phyloP scores from a whole-genome alignment of 805 yeast genomes.

The Myxozyma udenii region DNA sequence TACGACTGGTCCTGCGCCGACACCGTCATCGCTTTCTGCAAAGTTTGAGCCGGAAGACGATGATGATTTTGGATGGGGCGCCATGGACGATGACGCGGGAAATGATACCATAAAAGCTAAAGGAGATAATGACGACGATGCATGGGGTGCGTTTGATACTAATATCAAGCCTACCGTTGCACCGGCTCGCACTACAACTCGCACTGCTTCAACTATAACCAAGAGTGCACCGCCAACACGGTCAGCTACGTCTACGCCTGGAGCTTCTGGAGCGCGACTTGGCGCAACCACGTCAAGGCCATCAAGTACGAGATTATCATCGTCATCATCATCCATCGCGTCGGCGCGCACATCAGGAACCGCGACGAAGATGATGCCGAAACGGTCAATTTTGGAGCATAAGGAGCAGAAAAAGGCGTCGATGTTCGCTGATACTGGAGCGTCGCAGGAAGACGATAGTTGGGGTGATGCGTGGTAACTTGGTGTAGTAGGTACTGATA shows the following conservation, averaged over 20 bases:
- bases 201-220: not conserved
- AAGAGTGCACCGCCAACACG: not conserved
- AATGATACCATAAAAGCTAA: no score
- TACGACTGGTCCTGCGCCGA: not conserved
- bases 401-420: slow-evolving; percentile 22
- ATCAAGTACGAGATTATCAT: no score
- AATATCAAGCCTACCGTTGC: not conserved
- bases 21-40: not conserved
- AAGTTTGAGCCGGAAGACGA: slow-evolving; percentile 27
- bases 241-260: not conserved
- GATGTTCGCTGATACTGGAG: slow-evolving; percentile 22
- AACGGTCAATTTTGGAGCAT: slow-evolving; percentile 26
- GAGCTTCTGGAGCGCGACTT: not conserved
- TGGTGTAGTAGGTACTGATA: not conserved
- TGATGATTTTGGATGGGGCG: slow-evolving; percentile 40
- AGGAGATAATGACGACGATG: slow-evolving; percentile 8
- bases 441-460: slow-evolving; percentile 31
- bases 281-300: no score
- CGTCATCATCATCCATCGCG: not conserved
- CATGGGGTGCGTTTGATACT: slow-evolving; percentile 1
- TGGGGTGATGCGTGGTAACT: slow-evolving; percentile 36
- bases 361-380: slow-evolving; percentile 1
- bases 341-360: not conserved
- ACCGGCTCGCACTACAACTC: slow-evolving; percentile 2
- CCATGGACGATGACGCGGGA: slow-evolving; percentile 17